Conservation (phyloP, 1,284 basidiomycete species). For the Trametes polyzona region DNA sequence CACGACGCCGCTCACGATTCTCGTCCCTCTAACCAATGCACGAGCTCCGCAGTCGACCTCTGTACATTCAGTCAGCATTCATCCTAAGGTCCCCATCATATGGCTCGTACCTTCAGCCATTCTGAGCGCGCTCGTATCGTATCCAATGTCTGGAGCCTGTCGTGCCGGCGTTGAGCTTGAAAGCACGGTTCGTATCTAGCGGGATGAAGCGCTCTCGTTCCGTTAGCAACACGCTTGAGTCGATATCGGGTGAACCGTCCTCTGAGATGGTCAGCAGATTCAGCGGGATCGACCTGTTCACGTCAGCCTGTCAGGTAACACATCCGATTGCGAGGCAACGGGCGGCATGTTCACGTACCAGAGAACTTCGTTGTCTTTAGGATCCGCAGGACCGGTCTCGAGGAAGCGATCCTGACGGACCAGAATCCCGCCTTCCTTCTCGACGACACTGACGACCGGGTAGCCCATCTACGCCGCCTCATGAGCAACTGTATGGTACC, state of each 20-base stretch:
- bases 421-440: constrained; percentile 68
- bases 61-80: not conserved
- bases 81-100: not conserved
- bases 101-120: constrained; percentile 56
- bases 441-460: constrained; percentile 87
- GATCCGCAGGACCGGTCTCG: constrained; percentile 76
- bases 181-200: constrained; percentile 70
- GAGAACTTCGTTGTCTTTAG: constrained; percentile 87
- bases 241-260: constrained; percentile 60
- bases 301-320: not conserved
- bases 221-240: constrained; percentile 68
- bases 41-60: not conserved
- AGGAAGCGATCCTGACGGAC: constrained; percentile 95
- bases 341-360: constrained; percentile 78
- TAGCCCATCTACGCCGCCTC: constrained; percentile 60
- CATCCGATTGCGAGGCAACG: too few species aligned
- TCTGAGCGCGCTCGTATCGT: constrained; percentile 57
- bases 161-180: constrained; percentile 92
- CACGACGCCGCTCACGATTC: not conserved
- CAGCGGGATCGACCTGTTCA: constrained; percentile 75
- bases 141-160: constrained; percentile 78
- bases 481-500: not conserved
- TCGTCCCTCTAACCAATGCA: not conserved
- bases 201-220: constrained; percentile 70
- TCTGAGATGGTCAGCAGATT: constrained; percentile 68